Percentiles rank a stretch among this genome's conserved stretches.
These are phyloP conservation scores for Centaurea solstitialis DNA, from an alignment of 129 eudicot species.

Conservation along the genomic window DNA sequence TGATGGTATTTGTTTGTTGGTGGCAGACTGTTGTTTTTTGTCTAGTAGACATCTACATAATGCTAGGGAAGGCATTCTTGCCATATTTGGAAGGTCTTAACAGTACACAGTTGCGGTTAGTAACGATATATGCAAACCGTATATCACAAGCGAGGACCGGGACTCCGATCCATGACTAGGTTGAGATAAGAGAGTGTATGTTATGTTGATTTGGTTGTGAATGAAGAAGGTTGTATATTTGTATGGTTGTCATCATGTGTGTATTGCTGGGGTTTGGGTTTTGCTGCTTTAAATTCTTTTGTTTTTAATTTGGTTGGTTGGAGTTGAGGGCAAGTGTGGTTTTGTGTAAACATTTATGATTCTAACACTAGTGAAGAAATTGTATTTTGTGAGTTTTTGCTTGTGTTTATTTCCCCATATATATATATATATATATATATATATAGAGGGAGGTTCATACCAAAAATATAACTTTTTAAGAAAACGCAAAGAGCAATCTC, in stretches of 20 bases:
- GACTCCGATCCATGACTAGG: constrained; percentile 58
- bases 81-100: constrained; percentile 93
- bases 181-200: constrained; percentile 1
- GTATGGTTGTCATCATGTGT: constrained; percentile 26
- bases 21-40: constrained; percentile 97
- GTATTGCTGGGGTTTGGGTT: constrained; percentile 26
- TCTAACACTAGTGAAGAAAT: constrained; percentile 13
- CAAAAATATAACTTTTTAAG: no score
- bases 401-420: background rate
- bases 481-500: no score
- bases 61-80: constrained; percentile 88
- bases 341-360: constrained; percentile 5
- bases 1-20: constrained; percentile 17
- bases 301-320: constrained; percentile 19
- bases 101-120: constrained; percentile 88
- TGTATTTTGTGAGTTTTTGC: constrained; percentile 10
- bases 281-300: background rate
- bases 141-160: constrained; percentile 97
- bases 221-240: constrained; percentile 26
- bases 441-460: no score
- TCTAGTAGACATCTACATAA: constrained; percentile 91
- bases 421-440: no score
- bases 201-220: constrained; percentile 28
- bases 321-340: constrained; percentile 30
- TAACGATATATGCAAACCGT: constrained; percentile 92